Evolutionary conservation across 192 early-diverging fungal species (phyloP).

Genomic region (Gamsiella multidivaricata): DNA sequence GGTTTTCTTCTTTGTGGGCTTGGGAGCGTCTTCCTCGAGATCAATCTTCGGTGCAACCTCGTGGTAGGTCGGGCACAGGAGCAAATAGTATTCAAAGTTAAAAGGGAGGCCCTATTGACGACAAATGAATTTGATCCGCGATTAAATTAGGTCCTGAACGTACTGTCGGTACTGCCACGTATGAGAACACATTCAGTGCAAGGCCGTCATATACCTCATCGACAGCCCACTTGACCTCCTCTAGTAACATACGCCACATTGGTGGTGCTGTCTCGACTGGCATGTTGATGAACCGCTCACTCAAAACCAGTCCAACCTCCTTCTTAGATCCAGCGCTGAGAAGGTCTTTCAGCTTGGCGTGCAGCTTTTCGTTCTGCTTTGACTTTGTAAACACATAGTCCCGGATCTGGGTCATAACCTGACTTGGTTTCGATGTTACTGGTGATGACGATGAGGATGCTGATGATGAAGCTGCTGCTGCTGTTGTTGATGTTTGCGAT

Average conservation of each 20-base stretch:
- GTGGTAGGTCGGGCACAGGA: slow-evolving; percentile 84
- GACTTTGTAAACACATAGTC: slow-evolving; percentile 78
- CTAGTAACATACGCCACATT: slow-evolving; percentile 90
- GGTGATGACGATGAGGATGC: slow-evolving; percentile 9
- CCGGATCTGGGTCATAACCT: slow-evolving; percentile 61
- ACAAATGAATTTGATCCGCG: slow-evolving; percentile 1
- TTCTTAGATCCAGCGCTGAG: slow-evolving; percentile 47
- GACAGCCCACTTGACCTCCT: slow-evolving; percentile 82
- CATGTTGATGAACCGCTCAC: slow-evolving; percentile 96
- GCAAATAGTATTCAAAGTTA: slow-evolving; percentile 84
- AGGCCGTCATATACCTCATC: no score
- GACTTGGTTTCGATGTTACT: slow-evolving; percentile 52
- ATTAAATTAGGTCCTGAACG: slow-evolving; percentile 1
- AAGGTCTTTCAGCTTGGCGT: slow-evolving; percentile 47
- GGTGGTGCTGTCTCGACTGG: slow-evolving; percentile 91
- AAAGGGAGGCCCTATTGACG: slow-evolving; percentile 68
- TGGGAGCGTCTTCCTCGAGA: slow-evolving; percentile 63
- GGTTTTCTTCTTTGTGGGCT: slow-evolving; percentile 54
- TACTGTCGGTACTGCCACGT: no score
- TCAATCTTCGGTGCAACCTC: slow-evolving; percentile 75
- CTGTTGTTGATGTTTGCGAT: slow-evolving; percentile 8
- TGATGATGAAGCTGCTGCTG: slow-evolving; percentile 18
- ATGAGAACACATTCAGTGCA: no score
- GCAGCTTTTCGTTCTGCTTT: slow-evolving; percentile 47
- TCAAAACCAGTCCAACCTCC: slow-evolving; percentile 77